Evolutionary conservation across 352 stramenopile species (phyloP), one percentile per base, ranked within the genome.

Genomic region (Globisporangium middletonii): DNA sequence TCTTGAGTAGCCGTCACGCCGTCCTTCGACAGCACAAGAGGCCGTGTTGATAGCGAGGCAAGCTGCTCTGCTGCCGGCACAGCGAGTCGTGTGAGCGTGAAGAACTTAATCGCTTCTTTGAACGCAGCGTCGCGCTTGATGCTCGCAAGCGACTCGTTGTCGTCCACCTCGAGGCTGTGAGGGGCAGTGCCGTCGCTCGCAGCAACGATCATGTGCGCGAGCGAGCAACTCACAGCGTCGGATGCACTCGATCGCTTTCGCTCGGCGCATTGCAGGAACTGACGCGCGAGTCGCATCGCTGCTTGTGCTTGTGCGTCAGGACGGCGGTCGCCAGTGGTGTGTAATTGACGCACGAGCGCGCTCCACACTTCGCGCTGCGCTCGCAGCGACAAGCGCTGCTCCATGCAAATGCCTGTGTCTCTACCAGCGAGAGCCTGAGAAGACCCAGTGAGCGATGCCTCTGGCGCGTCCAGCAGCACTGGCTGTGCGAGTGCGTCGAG

Each of bases 281-380:
- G 37, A 19, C 15, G 19, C 2, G 53, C 63, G 12, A 77, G 50
- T 37, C 18, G 18, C 57, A 33, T 16, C 37, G 47, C 37, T 55
- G 30, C 26, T 18, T 16, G 3, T 30, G 54, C 1, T 57, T 38
- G 16, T 8, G 37, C 16, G 18, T 13, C 27, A 12, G n/a, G 18
- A 4, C 35, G 18, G 6, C 9, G 5, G 23, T 56, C 11, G 7
- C 16, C 30, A 3, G 26, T 52, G 50, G 18, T 48, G 43, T 16
- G 43, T 28, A n/a, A 4, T 3, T 48, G 63, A 1, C 33, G 55
- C 43, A 71, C 69, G 27, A 88, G 59, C 35, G 75, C 74, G 44
- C 76, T 86, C 78, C 76, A 91, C 23, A 86, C 62, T 37, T 85
- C 72, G 0, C 80, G 76, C 54, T 91, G 80, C 4, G 67, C 69